A percentile compares a stretch with the other conserved stretches of the same genome.
Conservation (phyloP, 1,139 yeast genomes). For the Waltiozyma sp. region DNA sequence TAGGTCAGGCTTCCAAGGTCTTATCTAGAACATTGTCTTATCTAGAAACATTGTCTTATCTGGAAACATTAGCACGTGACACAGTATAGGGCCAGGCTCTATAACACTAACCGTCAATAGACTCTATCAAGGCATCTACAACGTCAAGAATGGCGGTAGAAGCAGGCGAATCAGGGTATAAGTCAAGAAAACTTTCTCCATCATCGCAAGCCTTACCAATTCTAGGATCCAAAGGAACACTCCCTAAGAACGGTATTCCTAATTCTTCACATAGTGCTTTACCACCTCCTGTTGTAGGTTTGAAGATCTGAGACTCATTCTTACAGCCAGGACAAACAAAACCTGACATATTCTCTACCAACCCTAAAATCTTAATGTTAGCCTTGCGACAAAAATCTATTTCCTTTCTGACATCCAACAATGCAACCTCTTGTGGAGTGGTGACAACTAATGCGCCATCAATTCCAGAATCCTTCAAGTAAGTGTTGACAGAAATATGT, state of each 20-base stretch:
- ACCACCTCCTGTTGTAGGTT: slow-evolving; percentile 97
- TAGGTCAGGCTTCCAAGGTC: no score
- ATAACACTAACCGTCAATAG: slow-evolving; percentile 4
- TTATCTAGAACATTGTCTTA: no score
- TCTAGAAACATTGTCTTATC: no score
- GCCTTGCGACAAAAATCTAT: slow-evolving; percentile 93
- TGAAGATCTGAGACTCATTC: slow-evolving; percentile 83
- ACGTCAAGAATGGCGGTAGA: slow-evolving; percentile 78
- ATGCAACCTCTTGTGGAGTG: slow-evolving; percentile 95
- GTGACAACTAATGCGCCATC: slow-evolving; percentile 95
- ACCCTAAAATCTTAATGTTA: slow-evolving; percentile 70
- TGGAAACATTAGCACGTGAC: no score
- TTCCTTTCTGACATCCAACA: slow-evolving; percentile 90
- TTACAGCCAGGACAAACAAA: slow-evolving; percentile 94
- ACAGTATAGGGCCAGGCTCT: no score
- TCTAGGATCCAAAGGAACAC: slow-evolving; percentile 92
- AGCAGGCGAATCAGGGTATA: slow-evolving; percentile 88
- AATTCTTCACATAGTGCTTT: slow-evolving; percentile 69
- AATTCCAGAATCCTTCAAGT: slow-evolving; percentile 80
- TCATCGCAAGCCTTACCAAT: slow-evolving; percentile 82
- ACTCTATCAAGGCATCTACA: slow-evolving; percentile 40
- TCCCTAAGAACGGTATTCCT: slow-evolving; percentile 69
- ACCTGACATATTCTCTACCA: slow-evolving; percentile 97
- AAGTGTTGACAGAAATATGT: slow-evolving; percentile 81
- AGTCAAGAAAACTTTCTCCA: slow-evolving; percentile 81